Percentiles rank a stretch among this genome's conserved stretches.
Evolutionary conservation across 805 yeast species (phyloP).

Genomic region (Tetrapisispora iriomotensis): DNA sequence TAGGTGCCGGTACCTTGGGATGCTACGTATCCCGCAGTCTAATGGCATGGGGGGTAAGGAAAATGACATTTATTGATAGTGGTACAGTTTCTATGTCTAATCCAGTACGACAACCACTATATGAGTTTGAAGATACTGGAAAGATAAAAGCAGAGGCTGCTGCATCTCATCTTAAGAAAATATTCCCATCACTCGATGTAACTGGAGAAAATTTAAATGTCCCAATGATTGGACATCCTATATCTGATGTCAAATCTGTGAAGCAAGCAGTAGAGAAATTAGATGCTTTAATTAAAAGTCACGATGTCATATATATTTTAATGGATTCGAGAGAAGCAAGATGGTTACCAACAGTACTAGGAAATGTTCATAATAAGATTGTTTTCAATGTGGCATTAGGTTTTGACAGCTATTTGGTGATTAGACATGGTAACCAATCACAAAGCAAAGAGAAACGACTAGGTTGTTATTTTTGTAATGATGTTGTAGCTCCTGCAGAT

Average conservation of each 20-base stretch:
- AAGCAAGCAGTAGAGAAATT: constrained; percentile 43
- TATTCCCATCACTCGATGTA: constrained; percentile 70
- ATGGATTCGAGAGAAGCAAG: constrained; percentile 95
- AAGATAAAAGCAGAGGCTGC: constrained; percentile 70
- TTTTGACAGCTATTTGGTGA: constrained; percentile 83
- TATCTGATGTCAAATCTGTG: constrained; percentile 46
- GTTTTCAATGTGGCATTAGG: constrained; percentile 93
- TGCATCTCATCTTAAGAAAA: constrained; percentile 55
- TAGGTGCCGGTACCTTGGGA: constrained; percentile 97
- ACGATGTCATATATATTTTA: constrained; percentile 70
- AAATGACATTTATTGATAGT: constrained; percentile 81
- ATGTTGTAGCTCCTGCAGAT: constrained; percentile 88
- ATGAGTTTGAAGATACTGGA: constrained; percentile 77
- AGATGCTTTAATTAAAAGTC: constrained; percentile 43
- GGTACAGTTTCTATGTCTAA: constrained; percentile 85
- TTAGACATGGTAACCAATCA: constrained; percentile 70
- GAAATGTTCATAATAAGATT: constrained; percentile 52
- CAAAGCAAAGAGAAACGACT: constrained; percentile 32
- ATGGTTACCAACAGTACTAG: constrained; percentile 92
- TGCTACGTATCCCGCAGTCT: constrained; percentile 80
- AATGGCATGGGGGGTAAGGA: constrained; percentile 89
- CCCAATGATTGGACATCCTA: constrained; percentile 94
- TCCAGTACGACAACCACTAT: constrained; percentile 91
- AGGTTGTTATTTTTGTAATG: constrained; percentile 95
- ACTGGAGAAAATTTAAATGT: constrained; percentile 60